A percentile compares a stretch with the other conserved stretches of the same genome.
phyloP scores from a whole-genome alignment of 1,284 basidiomycete genomes.

The Leucoagaricus sp. region DNA sequence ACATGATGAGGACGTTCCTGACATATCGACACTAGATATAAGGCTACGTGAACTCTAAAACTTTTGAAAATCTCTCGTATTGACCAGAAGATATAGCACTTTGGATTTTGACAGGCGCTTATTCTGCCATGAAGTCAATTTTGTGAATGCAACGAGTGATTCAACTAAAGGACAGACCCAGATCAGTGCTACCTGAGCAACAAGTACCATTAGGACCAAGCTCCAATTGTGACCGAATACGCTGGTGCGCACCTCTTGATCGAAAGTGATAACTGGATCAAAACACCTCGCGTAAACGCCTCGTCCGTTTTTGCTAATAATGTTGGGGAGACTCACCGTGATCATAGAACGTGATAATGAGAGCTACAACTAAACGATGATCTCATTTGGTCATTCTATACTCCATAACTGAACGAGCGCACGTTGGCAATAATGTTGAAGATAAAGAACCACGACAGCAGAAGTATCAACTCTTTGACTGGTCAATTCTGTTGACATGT shows the following conservation, averaged over 20 bases:
- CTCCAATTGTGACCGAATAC: neutral
- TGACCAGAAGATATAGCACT: slow-evolving; percentile 20
- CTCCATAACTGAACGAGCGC: neutral
- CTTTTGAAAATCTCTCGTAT: too few species aligned
- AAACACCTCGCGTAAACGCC: neutral
- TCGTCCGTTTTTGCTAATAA: neutral
- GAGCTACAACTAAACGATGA: slow-evolving; percentile 23
- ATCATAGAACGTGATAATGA: slow-evolving; percentile 23
- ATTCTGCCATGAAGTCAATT: slow-evolving; percentile 1
- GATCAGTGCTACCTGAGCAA: slow-evolving; percentile 5
- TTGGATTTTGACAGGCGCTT: slow-evolving; percentile 20
- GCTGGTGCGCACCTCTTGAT: slow-evolving; percentile 21
- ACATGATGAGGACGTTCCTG: neutral
- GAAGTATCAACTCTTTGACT: too few species aligned
- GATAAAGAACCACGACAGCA: neutral
- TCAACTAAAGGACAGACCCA: neutral
- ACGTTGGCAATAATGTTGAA: slow-evolving; percentile 20
- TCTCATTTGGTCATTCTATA: neutral
- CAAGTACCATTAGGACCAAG: slow-evolving; percentile 11
- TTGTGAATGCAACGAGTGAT: neutral
- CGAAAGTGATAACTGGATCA: slow-evolving; percentile 22
- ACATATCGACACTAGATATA: slow-evolving; percentile 5
- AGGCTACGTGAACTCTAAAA: neutral
- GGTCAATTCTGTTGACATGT: too few species aligned
- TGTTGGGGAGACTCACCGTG: slow-evolving; percentile 19